Evolutionary conservation across 257 asterid genomes (phyloP), one percentile per base, ranked within the genome.

Genomic region (Eustoma russellianum): DNA sequence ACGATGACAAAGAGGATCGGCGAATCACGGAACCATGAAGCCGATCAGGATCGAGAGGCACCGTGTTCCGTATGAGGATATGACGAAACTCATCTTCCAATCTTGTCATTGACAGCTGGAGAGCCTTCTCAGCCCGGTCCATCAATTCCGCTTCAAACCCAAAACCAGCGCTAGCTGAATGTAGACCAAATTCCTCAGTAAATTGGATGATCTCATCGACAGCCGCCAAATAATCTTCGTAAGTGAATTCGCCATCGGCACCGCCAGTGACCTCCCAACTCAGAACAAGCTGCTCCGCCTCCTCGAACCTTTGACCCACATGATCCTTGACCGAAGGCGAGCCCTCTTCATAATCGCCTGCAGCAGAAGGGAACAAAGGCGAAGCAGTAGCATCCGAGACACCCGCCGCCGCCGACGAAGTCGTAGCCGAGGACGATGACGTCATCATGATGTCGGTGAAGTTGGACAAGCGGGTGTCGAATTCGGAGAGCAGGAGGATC

Each of bases 51-150:
- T 91, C 96, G 1, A 87, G 77, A 7, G 94, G 77, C 9, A 79
- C 70, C 3, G 87, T 80, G 62, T 74, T 82, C 47, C 70, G 73
- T 46, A 77, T 72, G 60, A 91, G 66, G 33, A 79, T 60, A 17
- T 75, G 85, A 6, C 94, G 91, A 60, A 91, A 87, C 73, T 91
- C 96, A 7, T 91, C 96, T 78, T 91, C 98, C 56, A 91, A 64
- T 30, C 88, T 71, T 14, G 89, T 50, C 96, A 91, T 91, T 14
- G 96, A 91, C 43, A 82, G 62, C 74, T 87, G 96, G 53, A 91
- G 73, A 9, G 92, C 82, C 55, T 66, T 85, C 65, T 82, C 95
- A 48, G 85, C 98, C 0, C 95, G 83, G 63, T 82, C 94, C 70
- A 64, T 41, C 44, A 69, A 74, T 30, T 71, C 79, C 11, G 56